Evolutionary conservation across 306 rosid genomes (phyloP).

Genomic region (Dalbergia cochinchinensis): DNA sequence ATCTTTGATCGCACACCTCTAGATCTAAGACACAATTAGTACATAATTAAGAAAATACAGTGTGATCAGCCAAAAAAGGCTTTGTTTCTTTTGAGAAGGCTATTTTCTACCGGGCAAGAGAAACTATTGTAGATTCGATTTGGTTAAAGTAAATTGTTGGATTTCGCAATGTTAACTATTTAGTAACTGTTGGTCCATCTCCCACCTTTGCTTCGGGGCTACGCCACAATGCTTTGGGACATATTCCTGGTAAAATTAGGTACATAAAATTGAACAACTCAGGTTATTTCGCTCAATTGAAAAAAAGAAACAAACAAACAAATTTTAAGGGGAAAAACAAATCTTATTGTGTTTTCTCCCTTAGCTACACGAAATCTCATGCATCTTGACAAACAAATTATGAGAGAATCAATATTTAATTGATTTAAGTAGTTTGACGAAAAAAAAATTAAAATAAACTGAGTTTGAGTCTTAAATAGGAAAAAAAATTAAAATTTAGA

Average conservation of each 20-base stretch:
- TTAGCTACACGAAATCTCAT: too few species aligned
- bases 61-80: not conserved
- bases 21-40: slow-evolving; percentile 33
- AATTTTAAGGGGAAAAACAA: too few species aligned
- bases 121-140: not conserved
- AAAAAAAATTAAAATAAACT: too few species aligned
- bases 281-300: slow-evolving; percentile 21
- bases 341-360: too few species aligned
- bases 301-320: too few species aligned
- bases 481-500: too few species aligned
- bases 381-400: too few species aligned
- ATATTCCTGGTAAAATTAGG: slow-evolving; percentile 59
- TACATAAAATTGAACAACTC: slow-evolving; percentile 38
- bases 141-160: slow-evolving; percentile 65
- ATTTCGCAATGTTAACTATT: not conserved
- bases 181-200: slow-evolving; percentile 58
- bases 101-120: not conserved
- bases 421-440: too few species aligned
- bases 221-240: slow-evolving; percentile 61
- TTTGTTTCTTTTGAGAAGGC: slow-evolving; percentile 4
- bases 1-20: slow-evolving; percentile 40
- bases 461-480: too few species aligned
- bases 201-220: slow-evolving; percentile 70
- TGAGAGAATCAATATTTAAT: too few species aligned
- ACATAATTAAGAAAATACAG: not conserved